These are phyloP conservation scores for Cardamine chenopodiifolia DNA, from an alignment of 345 rosid genomes.

Conservation along the genomic window DNA sequence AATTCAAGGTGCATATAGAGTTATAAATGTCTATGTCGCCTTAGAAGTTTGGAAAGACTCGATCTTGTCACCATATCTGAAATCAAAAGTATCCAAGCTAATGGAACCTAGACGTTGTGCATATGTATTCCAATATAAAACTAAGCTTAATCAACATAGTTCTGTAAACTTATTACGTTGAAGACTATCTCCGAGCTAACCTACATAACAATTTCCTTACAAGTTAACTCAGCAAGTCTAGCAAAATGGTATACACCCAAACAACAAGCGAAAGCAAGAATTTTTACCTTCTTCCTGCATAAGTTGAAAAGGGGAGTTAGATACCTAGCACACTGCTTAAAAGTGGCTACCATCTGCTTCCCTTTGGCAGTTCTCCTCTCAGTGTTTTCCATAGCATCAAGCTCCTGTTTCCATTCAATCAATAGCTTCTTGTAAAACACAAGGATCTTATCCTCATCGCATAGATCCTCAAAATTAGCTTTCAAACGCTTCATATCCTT, in stretches of 20 bases:
- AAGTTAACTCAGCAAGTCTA: background rate
- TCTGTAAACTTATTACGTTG: background rate
- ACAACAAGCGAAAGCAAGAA: conserved; percentile 9
- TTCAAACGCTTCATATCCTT: conserved; percentile 87
- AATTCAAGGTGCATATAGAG: conserved; percentile 9
- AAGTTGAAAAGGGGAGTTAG: conserved; percentile 89
- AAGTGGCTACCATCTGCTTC: conserved; percentile 88
- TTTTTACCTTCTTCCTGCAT: conserved; percentile 90
- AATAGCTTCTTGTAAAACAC: conserved; percentile 86
- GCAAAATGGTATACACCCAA: background rate
- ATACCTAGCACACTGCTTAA: conserved; percentile 96
- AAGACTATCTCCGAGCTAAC: background rate
- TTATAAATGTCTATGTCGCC: background rate
- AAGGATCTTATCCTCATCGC: conserved; percentile 91
- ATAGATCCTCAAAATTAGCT: conserved; percentile 79
- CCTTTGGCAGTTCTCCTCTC: conserved; percentile 94
- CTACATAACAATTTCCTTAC: conserved; percentile 4
- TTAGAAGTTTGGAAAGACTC: background rate
- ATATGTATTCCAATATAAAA: conserved; percentile 2
- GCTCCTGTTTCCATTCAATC: conserved; percentile 96
- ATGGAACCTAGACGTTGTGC: background rate
- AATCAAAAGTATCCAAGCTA: conserved; percentile 13
- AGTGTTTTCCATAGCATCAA: conserved; percentile 70
- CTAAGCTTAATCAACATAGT: conserved; percentile 5
- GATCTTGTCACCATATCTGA: conserved; percentile 17